Evolutionary conservation across 208 protist genomes (phyloP), one percentile per base, ranked within the genome.

Genomic region (Leishmania lainsoni): DNA sequence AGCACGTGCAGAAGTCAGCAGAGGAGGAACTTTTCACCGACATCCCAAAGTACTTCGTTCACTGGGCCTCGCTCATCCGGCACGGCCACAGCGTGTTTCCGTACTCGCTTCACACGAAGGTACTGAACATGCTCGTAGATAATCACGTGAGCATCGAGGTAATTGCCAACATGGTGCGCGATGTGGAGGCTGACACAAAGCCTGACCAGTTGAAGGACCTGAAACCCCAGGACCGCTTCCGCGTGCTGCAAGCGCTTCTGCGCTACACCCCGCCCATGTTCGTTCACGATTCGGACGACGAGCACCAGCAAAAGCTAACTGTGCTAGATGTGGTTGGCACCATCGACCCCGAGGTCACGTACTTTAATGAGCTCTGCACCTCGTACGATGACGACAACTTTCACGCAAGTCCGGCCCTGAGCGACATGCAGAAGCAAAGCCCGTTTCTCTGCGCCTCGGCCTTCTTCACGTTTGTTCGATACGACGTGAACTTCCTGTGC

Each of bases 401-500:
- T 6, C 78, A 86, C 81, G 72, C 79, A 32, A 84, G 74, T 14
- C 73, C 83, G 20, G 42, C 75, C 32, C 83, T 85, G 83, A 83
- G 61, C 59, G 83, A 84, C 63, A 81, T 85, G 49, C 86, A 86
- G 77, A 77, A 82, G 42, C 75, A 89, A 49, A 88, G 56, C 20
- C 80, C 75, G 6, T 69, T 59, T 5, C 81, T 89, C 26, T 75
- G 69, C 45, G 81, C 81, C 42, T 93, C 91, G 14, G 92, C 94
- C 75, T 86, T 96, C 80, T 97, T 95, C 66, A 95, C 92, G 5
- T 97, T 93, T 90, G 87, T 91, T 20, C 92, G 92, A 14, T 97
- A 90, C 82, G 92, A 97, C 76, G 83, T 94, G 16, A 89, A 93
- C 61, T 77, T 70, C 39, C 80, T 95, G 49, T 94, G 89, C 82